Base-by-base conservation (phyloP, 2,329 filamentous ascomycete species). In the Hypoxylon sp. region DNA sequence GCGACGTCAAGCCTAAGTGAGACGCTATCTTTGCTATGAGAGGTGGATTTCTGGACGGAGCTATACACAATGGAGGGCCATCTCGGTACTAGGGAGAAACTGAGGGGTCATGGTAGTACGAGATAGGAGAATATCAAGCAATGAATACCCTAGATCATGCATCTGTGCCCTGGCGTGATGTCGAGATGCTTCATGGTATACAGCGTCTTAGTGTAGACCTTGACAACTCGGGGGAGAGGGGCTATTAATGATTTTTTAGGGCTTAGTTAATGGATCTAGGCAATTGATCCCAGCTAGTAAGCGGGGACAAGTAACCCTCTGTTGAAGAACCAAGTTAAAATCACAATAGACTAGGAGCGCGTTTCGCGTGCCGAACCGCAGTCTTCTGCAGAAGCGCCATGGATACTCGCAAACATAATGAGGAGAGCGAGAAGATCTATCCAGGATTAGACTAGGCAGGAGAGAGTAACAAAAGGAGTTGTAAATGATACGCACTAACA, bases 71-170 rank as follows among this genome's bases (percentile, higher is more conserved):
- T 42, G 48, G 17, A 19, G 47, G n/a, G 35, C 2, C 14, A 46
- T 19, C 17, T 33, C 19, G 39, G n/a, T 31, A 10, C 22, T 55
- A n/a, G 22, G 26, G 33, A 29, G n/a, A 11, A 33, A 48, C 13
- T 26, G 19, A n/a, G 39, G 31, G 6, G 5, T 50, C 22, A 48
- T 22, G 17, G 29, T 55, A 50, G 42, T 33, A 51, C 9, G 17
- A 26, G 29, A 42, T 42, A 51, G 24, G 22, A 39, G 8, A 60
- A 46, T 35, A 35, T 60, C 35, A 22, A 60, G 29, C 29, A 35
- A 46, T 24, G 33, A 53, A 60, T 46, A 53, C 35, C 47, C 35
- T 8, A 19, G 5, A 47, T 8, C 4, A 6, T 53, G 22, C 26
- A 46, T 8, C 24, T 14, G 24, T 17, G 17, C 5, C 17, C 46